Evolutionary conservation across 306 rosid species (phyloP).

Genomic region (Mimosa bimucronata): DNA sequence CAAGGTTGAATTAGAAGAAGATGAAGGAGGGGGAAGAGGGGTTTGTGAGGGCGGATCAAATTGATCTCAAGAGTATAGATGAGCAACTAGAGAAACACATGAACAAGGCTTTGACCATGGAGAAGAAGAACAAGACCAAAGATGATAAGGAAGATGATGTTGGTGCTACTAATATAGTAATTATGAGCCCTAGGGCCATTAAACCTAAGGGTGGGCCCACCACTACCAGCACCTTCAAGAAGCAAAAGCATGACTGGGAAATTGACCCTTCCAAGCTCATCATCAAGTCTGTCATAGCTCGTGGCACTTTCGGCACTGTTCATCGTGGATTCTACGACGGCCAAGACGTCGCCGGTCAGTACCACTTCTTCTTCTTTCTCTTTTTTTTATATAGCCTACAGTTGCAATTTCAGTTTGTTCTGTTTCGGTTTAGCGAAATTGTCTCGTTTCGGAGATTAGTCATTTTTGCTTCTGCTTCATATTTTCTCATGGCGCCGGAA

Average conservation of each 20-base stretch:
- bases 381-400: neutral
- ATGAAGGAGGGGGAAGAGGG: conserved; percentile 90
- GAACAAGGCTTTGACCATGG: conserved; percentile 73
- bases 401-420: conserved; percentile 28
- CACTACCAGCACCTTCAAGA: conserved; percentile 26
- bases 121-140: conserved; percentile 72
- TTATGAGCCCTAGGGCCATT: conserved; percentile 15
- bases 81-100: conserved; percentile 94
- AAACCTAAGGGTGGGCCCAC: neutral
- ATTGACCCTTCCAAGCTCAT: conserved; percentile 87
- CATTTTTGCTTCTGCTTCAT: neutral
- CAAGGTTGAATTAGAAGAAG: conserved; percentile 3
- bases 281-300: conserved; percentile 80
- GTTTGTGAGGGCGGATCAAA: conserved; percentile 96
- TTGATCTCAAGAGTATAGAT: conserved; percentile 97
- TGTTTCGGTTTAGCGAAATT: conserved; percentile 33
- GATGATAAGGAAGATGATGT: conserved; percentile 45
- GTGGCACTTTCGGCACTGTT: conserved; percentile 92
- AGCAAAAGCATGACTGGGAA: conserved; percentile 89
- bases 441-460: too few species aligned
- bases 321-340: conserved; percentile 92
- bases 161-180: neutral
- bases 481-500: neutral
- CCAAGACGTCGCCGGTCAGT: conserved; percentile 89
- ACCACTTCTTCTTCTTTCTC: neutral